These are phyloP conservation scores for Glycine latifolia DNA, from an alignment of 306 rosid species.

Conservation along the genomic window DNA sequence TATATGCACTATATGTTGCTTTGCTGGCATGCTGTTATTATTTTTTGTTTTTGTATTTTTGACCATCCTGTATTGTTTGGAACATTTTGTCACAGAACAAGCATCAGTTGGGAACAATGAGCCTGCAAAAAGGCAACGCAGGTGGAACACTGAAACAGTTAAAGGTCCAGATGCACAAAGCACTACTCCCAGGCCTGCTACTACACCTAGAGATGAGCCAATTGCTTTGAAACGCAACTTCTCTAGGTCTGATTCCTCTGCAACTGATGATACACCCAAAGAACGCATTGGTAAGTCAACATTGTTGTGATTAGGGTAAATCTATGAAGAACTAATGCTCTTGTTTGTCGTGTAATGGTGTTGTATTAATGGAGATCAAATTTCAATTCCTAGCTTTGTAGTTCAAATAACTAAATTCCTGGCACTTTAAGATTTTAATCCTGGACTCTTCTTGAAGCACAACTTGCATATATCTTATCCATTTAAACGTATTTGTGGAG, in stretches of 20 bases:
- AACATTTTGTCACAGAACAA: slow-evolving; percentile 60
- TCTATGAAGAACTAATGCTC: slow-evolving; percentile 4
- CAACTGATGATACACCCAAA: slow-evolving; percentile 68
- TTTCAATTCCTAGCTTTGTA: slow-evolving; percentile 17
- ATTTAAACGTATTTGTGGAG: background rate
- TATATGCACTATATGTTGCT: slow-evolving; percentile 3
- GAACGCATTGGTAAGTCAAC: slow-evolving; percentile 89
- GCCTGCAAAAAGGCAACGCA: slow-evolving; percentile 87
- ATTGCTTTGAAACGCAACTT: slow-evolving; percentile 62
- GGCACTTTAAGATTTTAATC: background rate
- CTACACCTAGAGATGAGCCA: slow-evolving; percentile 68
- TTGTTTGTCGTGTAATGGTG: background rate
- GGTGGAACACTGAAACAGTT: slow-evolving; percentile 79
- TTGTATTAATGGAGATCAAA: background rate
- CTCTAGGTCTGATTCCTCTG: slow-evolving; percentile 76
- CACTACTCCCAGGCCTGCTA: slow-evolving; percentile 55
- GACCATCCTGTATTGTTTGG: slow-evolving; percentile 27
- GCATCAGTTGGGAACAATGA: slow-evolving; percentile 67
- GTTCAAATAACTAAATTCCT: background rate
- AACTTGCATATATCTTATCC: slow-evolving; percentile 11
- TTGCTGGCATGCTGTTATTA: slow-evolving; percentile 33
- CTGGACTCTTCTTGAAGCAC: slow-evolving; percentile 6
- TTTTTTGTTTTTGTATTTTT: slow-evolving; percentile 5
- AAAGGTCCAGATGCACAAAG: slow-evolving; percentile 70
- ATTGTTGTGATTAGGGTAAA: slow-evolving; percentile 10